phyloP scores from a whole-genome alignment of 108 stramenopile species.

The Nannochloropsis gaditana region DNA sequence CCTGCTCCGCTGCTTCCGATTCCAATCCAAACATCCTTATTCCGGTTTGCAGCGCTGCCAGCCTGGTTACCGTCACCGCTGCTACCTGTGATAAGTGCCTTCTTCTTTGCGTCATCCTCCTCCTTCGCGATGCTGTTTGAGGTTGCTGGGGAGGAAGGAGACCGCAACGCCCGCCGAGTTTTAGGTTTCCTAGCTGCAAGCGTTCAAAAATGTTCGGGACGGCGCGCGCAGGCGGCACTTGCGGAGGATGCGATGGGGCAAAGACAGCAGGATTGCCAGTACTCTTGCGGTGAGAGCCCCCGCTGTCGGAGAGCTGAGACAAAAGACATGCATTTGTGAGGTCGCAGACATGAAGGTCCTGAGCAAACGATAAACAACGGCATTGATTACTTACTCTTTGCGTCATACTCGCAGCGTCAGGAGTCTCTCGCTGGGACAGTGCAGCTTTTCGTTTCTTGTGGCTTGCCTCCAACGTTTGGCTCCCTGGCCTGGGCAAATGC shows the following conservation, averaged over 20 bases:
- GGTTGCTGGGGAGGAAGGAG: not conserved
- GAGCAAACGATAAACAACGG: not conserved
- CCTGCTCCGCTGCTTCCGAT: constrained; percentile 16
- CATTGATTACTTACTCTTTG: not conserved
- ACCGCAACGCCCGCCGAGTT: not conserved
- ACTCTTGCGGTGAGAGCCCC: not conserved
- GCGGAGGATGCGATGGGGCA: not conserved
- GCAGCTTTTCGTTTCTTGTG: too few species aligned
- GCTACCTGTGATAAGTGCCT: not conserved
- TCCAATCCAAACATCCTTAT: not conserved
- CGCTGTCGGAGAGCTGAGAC: constrained; percentile 2
- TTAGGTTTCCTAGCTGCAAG: not conserved
- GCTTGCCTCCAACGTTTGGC: too few species aligned
- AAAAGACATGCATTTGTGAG: not conserved
- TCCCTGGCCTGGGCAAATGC: too few species aligned
- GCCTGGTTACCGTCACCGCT: not conserved
- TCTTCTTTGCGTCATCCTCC: not conserved
- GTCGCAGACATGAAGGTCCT: not conserved
- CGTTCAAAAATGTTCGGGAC: constrained; percentile 10
- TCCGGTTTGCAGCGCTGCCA: not conserved
- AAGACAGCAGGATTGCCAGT: not conserved
- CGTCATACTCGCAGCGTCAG: not conserved
- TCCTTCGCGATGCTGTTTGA: not conserved
- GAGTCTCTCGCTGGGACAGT: too few species aligned
- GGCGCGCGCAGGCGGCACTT: not conserved